phyloP scores from a whole-genome alignment of 2,329 filamentous ascomycete species.

The Ploettnerulaceae sp. region DNA sequence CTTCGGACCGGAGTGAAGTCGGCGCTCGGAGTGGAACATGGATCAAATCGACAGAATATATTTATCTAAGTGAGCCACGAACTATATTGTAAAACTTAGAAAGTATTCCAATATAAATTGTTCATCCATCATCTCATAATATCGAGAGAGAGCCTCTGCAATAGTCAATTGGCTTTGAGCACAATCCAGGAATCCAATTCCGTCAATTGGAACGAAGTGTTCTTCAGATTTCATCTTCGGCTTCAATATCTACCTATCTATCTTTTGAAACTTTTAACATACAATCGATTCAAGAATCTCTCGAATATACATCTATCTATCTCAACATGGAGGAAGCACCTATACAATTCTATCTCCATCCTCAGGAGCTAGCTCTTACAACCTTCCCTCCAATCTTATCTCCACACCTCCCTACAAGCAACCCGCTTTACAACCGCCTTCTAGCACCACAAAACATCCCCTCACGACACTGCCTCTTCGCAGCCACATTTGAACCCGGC shows the following conservation, averaged over 20 bases:
- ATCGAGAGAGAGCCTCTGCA: too few relatives aligned
- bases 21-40: background rate
- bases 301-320: too few relatives aligned
- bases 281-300: too few relatives aligned
- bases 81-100: too few relatives aligned
- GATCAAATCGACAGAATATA: background rate
- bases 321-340: background rate
- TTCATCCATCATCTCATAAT: too few relatives aligned
- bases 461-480: conserved; percentile 29
- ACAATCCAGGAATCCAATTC: too few relatives aligned
- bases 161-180: too few relatives aligned
- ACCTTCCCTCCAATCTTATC: conserved; percentile 24
- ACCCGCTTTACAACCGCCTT: conserved; percentile 29
- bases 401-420: conserved; percentile 27
- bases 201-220: too few relatives aligned
- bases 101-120: too few relatives aligned
- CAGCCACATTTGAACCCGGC: conserved; percentile 26
- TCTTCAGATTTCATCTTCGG: too few relatives aligned
- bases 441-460: conserved; percentile 30
- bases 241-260: too few relatives aligned
- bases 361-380: conserved; percentile 20
- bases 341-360: conserved; percentile 16
- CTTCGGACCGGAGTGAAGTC: background rate
- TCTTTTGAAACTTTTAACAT: too few relatives aligned
- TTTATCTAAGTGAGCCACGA: background rate